A percentile compares a stretch with the other conserved stretches of the same genome.
Evolutionary conservation across 371 early-diverging fungal genomes (phyloP).

Genomic region (Hamiltosporidium tvaerminnensis): DNA sequence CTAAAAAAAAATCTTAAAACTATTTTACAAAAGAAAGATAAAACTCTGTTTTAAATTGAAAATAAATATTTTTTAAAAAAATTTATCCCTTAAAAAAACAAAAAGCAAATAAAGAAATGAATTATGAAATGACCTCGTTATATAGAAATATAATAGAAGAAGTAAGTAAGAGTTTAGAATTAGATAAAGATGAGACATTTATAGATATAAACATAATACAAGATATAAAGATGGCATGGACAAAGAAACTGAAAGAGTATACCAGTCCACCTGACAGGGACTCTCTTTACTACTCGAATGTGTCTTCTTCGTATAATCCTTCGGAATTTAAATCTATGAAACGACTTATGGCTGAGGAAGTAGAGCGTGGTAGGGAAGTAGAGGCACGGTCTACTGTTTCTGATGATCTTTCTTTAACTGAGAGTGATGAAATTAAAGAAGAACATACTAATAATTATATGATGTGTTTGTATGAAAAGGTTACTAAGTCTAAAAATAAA

Average conservation of each 20-base stretch:
- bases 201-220: constrained; percentile 25
- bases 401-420: constrained; percentile 1
- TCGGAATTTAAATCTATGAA: constrained; percentile 2
- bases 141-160: constrained; percentile 41
- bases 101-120: constrained; percentile 20
- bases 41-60: no score
- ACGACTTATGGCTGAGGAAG: not conserved
- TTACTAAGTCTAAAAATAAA: constrained; percentile 48
- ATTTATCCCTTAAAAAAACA: no score
- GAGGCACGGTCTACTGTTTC: not conserved
- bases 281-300: no score
- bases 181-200: constrained; percentile 12
- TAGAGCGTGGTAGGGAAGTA: not conserved
- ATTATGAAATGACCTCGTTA: constrained; percentile 37
- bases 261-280: constrained; percentile 15
- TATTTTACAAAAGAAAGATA: no score
- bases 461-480: constrained; percentile 53
- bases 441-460: constrained; percentile 40
- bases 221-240: constrained; percentile 41
- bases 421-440: constrained; percentile 11
- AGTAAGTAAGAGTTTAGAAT: constrained; percentile 28
- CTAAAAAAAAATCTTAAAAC: no score
- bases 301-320: not conserved
- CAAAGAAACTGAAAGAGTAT: constrained; percentile 30
- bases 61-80: no score